phyloP scores from a whole-genome alignment of 495 filamentous ascomycete species.

The Lepraria neglecta region DNA sequence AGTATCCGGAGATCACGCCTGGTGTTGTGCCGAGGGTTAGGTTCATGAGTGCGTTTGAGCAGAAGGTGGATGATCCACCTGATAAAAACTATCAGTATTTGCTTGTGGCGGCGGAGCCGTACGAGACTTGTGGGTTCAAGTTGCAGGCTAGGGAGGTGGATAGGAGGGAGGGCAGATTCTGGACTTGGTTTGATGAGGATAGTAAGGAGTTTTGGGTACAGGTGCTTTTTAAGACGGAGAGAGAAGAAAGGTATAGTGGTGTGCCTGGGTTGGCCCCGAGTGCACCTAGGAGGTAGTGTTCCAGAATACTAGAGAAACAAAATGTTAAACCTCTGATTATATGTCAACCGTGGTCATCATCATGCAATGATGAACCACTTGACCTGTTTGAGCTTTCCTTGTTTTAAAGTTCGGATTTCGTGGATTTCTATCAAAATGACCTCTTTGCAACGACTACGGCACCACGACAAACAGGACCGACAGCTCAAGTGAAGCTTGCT shows the following conservation, averaged over 20 bases:
- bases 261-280: constrained; percentile 78
- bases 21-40: constrained; percentile 74
- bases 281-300: constrained; percentile 26
- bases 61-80: constrained; percentile 90
- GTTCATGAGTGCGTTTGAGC: constrained; percentile 96
- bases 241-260: constrained; percentile 90
- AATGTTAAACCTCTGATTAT: not conserved
- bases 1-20: constrained; percentile 83
- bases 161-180: constrained; percentile 76
- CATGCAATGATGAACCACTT: not conserved
- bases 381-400: no score
- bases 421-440: no score
- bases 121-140: constrained; percentile 96
- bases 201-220: constrained; percentile 98
- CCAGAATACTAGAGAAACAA: not conserved
- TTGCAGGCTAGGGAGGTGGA: constrained; percentile 92
- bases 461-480: no score
- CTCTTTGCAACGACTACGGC: no score
- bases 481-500: no score
- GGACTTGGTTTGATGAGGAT: constrained; percentile 93
- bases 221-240: constrained; percentile 97
- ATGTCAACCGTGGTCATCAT: no score
- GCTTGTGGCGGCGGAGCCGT: constrained; percentile 92
- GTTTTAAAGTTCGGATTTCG: no score
- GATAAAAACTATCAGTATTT: constrained; percentile 93